phyloP scores from a whole-genome alignment of 352 stramenopile species.

The Lagenidium sp. region DNA sequence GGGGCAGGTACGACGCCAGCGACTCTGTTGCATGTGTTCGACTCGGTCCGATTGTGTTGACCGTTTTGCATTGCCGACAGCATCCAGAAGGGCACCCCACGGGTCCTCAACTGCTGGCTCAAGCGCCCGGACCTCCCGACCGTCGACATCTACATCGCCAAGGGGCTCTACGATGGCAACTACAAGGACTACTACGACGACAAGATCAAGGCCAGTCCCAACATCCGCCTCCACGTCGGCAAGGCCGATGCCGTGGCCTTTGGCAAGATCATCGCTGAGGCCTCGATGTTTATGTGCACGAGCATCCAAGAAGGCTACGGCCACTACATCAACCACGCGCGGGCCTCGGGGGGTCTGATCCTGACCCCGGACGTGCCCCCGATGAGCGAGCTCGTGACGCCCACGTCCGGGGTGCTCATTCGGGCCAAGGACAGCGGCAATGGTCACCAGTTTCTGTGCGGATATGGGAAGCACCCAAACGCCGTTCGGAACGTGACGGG shows the following conservation, averaged over 20 bases:
- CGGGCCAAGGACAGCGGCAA: constrained; percentile 13
- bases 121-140: constrained; percentile 31
- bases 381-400: constrained; percentile 58
- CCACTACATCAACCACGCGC: constrained; percentile 70
- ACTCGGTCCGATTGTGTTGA: not conserved
- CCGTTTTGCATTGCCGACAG: constrained; percentile 2
- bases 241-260: constrained; percentile 24
- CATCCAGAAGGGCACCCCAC: constrained; percentile 38
- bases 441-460: constrained; percentile 40
- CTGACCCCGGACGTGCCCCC: constrained; percentile 41
- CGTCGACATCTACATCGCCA: constrained; percentile 41
- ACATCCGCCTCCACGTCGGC: constrained; percentile 29
- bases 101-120: constrained; percentile 53
- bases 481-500: constrained; percentile 24
- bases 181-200: constrained; percentile 18
- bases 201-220: not conserved
- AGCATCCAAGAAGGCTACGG: constrained; percentile 54
- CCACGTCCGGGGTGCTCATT: constrained; percentile 33
- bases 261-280: constrained; percentile 37
- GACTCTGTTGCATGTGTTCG: not conserved
- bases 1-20: constrained; percentile 14
- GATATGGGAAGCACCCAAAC: constrained; percentile 14
- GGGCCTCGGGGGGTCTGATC: constrained; percentile 29
- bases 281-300: constrained; percentile 50
- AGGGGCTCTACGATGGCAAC: constrained; percentile 24